Evolutionary conservation across 805 yeast genomes (phyloP).

Genomic region (Pichia insulana): DNA sequence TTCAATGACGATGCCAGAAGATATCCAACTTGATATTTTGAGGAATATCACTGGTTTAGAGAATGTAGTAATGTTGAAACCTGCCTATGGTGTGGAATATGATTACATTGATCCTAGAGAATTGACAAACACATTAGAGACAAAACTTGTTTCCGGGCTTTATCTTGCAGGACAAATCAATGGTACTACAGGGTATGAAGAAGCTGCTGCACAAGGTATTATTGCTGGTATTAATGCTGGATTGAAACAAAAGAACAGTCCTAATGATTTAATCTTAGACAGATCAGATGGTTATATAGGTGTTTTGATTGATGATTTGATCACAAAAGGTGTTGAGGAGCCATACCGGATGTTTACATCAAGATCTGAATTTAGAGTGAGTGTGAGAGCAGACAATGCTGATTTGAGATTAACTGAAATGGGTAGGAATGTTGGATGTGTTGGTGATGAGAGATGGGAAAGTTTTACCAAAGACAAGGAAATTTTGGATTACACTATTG

Average conservation of each 20-base stretch:
- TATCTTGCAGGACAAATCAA: constrained; percentile 95
- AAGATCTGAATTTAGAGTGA: constrained; percentile 84
- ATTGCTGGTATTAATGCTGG: constrained; percentile 97
- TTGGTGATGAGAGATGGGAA: constrained; percentile 49
- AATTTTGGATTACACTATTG: constrained; percentile 36
- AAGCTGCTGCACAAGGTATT: constrained; percentile 95
- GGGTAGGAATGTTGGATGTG: constrained; percentile 62
- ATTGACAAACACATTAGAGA: constrained; percentile 65
- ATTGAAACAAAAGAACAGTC: constrained; percentile 31
- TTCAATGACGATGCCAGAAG: constrained; percentile 93
- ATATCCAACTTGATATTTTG: constrained; percentile 70
- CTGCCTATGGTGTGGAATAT: constrained; percentile 98
- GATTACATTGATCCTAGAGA: constrained; percentile 95
- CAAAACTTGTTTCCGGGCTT: constrained; percentile 68
- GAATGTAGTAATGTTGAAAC: constrained; percentile 79
- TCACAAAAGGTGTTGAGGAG: constrained; percentile 92
- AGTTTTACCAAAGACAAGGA: constrained; percentile 36
- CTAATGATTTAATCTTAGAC: constrained; percentile 38
- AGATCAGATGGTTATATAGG: constrained; percentile 89
- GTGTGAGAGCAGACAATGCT: constrained; percentile 91
- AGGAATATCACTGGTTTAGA: constrained; percentile 81
- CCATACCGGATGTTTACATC: constrained; percentile 98
- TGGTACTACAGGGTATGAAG: constrained; percentile 98
- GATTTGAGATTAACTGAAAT: constrained; percentile 69
- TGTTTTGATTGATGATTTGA: constrained; percentile 85